A percentile compares a stretch with the other conserved stretches of the same genome.
Conservation (phyloP, 805 yeast genomes). For the Wickerhamomyces kurtzmanii region DNA sequence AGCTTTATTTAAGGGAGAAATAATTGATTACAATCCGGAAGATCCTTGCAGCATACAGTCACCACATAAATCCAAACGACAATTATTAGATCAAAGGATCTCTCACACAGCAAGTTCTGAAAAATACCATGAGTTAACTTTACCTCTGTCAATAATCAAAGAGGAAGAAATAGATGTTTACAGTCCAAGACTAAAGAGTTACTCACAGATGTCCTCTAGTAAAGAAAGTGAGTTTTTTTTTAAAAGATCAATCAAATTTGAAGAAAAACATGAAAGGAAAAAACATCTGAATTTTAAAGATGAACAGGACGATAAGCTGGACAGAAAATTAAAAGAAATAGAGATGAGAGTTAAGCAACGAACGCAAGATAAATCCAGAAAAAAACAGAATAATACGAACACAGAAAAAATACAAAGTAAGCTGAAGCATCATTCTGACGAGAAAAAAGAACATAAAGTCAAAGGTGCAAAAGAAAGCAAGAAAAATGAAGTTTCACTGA, state of each 20-base stretch:
- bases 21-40: too few relatives aligned
- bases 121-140: conserved; percentile 2
- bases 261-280: neutral
- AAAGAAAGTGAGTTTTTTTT: too few relatives aligned
- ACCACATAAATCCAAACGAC: too few relatives aligned
- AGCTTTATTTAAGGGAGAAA: too few relatives aligned
- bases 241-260: too few relatives aligned
- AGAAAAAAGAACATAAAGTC: conserved; percentile 3
- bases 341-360: too few relatives aligned
- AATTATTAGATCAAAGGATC: too few relatives aligned
- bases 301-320: too few relatives aligned
- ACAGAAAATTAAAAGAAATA: too few relatives aligned
- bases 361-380: neutral
- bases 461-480: neutral
- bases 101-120: too few relatives aligned
- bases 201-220: conserved; percentile 14
- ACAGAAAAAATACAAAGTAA: conserved; percentile 1
- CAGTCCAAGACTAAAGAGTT: conserved; percentile 11
- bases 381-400: neutral
- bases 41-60: too few relatives aligned
- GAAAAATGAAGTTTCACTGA: conserved; percentile 1
- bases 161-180: neutral
- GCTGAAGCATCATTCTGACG: conserved; percentile 2
- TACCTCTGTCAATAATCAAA: conserved; percentile 6
- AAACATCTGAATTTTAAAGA: too few relatives aligned